Percentiles rank a stretch among this genome's conserved stretches.
Conservation (phyloP, 2,329 filamentous ascomycete species). For the Leptographium radiaticola region DNA sequence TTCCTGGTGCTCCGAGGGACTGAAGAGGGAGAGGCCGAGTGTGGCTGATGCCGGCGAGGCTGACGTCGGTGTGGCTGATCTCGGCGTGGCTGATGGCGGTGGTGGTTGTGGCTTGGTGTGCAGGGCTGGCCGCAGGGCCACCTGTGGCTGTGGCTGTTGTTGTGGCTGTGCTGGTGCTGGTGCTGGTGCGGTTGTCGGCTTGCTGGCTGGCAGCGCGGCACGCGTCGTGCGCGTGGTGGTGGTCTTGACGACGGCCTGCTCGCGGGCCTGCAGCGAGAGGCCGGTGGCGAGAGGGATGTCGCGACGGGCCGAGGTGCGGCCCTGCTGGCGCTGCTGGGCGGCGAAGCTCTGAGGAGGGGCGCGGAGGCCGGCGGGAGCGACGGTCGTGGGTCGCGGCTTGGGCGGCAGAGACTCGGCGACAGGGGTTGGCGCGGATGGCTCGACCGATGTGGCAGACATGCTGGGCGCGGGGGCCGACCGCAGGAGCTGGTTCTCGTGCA, state of each 20-base stretch:
- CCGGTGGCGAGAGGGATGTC: conserved; percentile 9
- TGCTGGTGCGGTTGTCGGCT: neutral
- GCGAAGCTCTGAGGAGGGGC: conserved; percentile 52
- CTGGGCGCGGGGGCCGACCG: neutral
- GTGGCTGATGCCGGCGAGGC: neutral
- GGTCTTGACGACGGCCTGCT: conserved; percentile 7
- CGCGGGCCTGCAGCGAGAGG: conserved; percentile 12
- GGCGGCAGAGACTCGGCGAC: neutral
- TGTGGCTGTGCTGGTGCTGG: neutral
- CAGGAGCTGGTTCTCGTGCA: conserved; percentile 36
- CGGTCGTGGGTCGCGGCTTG: conserved; percentile 18
- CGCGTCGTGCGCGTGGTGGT: neutral
- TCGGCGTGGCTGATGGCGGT: neutral
- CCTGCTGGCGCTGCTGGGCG: conserved; percentile 49
- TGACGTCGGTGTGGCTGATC: conserved; percentile 2
- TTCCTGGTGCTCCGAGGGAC: conserved; percentile 37
- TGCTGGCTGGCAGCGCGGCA: neutral
- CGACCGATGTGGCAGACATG: neutral
- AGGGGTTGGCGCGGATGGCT: neutral
- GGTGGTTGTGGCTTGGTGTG: neutral
- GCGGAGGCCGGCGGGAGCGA: conserved; percentile 25
- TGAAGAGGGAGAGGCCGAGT: conserved; percentile 38
- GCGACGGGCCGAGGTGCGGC: conserved; percentile 20
- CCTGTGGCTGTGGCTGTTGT: neutral
- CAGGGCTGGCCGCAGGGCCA: neutral